Base-by-base conservation (phyloP, 495 filamentous ascomycete species). In the Aspergillus incahuasiensis region DNA sequence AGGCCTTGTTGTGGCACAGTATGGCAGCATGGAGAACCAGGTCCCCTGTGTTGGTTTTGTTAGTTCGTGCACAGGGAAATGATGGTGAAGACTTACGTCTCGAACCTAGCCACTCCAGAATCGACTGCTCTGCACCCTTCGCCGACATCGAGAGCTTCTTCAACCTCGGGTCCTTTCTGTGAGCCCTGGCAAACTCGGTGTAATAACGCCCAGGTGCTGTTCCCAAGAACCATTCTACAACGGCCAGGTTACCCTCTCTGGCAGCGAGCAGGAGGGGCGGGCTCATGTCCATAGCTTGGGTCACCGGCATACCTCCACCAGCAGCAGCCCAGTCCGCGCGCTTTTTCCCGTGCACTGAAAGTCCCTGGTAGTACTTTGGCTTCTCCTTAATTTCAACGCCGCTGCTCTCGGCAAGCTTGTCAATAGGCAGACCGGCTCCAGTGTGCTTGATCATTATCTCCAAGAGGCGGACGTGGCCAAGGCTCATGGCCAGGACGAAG, bases 271-370 rank as follows among this genome's bases (percentile, higher is more conserved):
- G 70, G 12, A 88, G 67, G 1, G 86, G 87, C 16, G 84, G 77
- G 32, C 60, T 45, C 39, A 57, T 64, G 32, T 66, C 1, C 63
- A 56, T 52, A 47, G 5, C 58, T 1, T 55, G 59, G 2, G 59
- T 15, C 28, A 57, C 59, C 16, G 56, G 28, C 47, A 42, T 52
- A 40, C 72, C 74, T 6, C 80, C 72, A 15, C 79, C 79, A n/a
- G 78, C 77, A 16, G 67, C 68, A 0, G 85, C 85, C 86, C 86
- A 80, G 51, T 79, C 81, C 16, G 75, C 72, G 47, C 84, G 79
- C 76, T 90, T 90, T 65, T 82, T 82, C 1, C 88, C 87, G 58
- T 85, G 82, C 9, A 91, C 82, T 8, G 78, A 86, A 44, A 90
- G 64, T 0, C 88, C 87, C 59, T 85, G 86, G 59, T 91, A 90